phyloP scores from a whole-genome alignment of 2,329 filamentous ascomycete genomes.

The Colletotrichum viniferum region DNA sequence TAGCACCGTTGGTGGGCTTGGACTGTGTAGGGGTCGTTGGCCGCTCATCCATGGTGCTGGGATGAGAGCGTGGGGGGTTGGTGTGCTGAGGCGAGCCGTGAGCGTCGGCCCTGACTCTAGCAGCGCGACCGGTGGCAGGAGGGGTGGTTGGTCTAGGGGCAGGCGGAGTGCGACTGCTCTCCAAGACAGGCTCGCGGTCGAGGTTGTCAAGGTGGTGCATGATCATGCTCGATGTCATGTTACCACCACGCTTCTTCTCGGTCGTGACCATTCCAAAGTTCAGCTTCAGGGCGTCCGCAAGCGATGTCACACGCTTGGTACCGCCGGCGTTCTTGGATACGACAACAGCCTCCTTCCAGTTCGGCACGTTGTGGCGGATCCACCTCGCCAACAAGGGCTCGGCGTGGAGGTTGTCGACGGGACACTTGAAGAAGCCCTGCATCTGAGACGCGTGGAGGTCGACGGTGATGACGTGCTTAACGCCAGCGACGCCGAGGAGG shows the following conservation, averaged over 20 bases:
- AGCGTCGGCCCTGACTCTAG: constrained; percentile 13
- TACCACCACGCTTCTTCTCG: constrained; percentile 69
- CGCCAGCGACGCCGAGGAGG: constrained; percentile 87
- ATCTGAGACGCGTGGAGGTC: constrained; percentile 98
- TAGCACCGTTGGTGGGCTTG: not conserved
- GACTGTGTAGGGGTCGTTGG: constrained; percentile 15
- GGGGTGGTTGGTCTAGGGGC: constrained; percentile 23
- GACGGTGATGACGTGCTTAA: constrained; percentile 97
- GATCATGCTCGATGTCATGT: constrained; percentile 81
- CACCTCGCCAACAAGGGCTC: constrained; percentile 94
- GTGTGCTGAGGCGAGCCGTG: constrained; percentile 19
- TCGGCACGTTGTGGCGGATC: constrained; percentile 86
- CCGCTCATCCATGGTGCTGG: constrained; percentile 23
- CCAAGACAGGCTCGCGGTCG: constrained; percentile 49
- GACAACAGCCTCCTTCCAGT: constrained; percentile 91
- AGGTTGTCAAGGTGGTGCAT: constrained; percentile 69
- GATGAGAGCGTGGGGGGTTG: constrained; percentile 24
- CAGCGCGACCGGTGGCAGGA: not conserved
- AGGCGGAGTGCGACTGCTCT: constrained; percentile 32
- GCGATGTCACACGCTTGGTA: constrained; percentile 93
- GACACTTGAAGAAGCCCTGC: constrained; percentile 98
- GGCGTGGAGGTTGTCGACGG: constrained; percentile 95
- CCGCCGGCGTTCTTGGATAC: constrained; percentile 98
- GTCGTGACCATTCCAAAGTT: constrained; percentile 98
- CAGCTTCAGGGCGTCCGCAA: constrained; percentile 94